Evolutionary conservation across 768 basidiomycete genomes (phyloP).

Genomic region (Tricholomella constricta): DNA sequence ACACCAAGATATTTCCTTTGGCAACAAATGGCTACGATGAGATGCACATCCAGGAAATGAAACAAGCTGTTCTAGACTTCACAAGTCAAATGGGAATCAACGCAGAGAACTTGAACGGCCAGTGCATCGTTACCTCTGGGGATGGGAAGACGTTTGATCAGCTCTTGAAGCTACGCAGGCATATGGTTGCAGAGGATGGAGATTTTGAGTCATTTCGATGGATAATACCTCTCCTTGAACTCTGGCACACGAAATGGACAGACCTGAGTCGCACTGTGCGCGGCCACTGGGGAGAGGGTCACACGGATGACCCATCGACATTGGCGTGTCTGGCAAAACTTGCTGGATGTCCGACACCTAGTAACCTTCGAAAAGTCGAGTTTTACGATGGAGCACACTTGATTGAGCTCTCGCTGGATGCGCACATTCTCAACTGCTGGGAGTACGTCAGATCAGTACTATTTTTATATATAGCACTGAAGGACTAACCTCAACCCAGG

Average conservation of each 20-base stretch:
- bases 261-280: conserved; percentile 24
- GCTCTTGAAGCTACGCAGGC: conserved; percentile 18
- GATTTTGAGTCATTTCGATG: conserved; percentile 23
- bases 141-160: not conserved
- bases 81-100: conserved; percentile 12
- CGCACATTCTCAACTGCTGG: conserved; percentile 24
- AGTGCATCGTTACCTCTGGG: not conserved
- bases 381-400: conserved; percentile 6
- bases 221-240: conserved; percentile 25
- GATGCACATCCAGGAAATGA: conserved; percentile 21
- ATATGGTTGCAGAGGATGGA: conserved; percentile 11
- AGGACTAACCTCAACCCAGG: not conserved
- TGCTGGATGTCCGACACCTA: conserved; percentile 19
- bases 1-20: conserved; percentile 15
- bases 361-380: conserved; percentile 27
- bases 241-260: conserved; percentile 37
- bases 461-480: too few relatives aligned
- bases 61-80: conserved; percentile 17
- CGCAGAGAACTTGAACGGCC: not conserved
- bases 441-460: too few relatives aligned
- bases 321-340: conserved; percentile 18
- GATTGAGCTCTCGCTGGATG: conserved; percentile 20
- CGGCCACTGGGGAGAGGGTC: conserved; percentile 21
- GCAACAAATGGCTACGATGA: conserved; percentile 9
- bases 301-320: conserved; percentile 18